These are phyloP conservation scores for Decorospora gaudefroyi DNA, from an alignment of 2,329 filamentous ascomycete species.

Conservation along the genomic window DNA sequence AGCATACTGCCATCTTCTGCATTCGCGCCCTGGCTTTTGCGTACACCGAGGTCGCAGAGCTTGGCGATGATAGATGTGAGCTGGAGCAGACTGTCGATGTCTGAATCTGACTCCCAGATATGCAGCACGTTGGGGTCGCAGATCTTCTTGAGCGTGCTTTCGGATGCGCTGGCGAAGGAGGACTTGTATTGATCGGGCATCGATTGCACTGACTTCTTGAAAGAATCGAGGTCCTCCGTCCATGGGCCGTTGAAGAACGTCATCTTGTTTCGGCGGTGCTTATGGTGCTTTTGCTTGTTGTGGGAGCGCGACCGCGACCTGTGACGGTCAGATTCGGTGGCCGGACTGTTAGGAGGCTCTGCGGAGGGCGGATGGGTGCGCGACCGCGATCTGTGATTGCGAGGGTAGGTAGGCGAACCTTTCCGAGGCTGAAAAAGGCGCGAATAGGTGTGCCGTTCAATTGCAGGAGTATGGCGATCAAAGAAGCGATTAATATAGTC, in stretches of 20 bases:
- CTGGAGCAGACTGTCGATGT: slow-evolving; percentile 41
- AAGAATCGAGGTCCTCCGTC: slow-evolving; percentile 28
- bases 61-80: slow-evolving; percentile 39
- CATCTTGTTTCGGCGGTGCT: slow-evolving; percentile 14
- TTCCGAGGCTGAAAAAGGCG: background rate
- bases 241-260: slow-evolving; percentile 33
- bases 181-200: slow-evolving; percentile 35
- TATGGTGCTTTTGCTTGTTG: slow-evolving; percentile 13
- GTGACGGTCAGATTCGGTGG: background rate
- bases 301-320: background rate
- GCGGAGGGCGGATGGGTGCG: background rate
- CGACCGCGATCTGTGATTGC: no score
- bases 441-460: background rate
- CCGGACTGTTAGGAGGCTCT: background rate
- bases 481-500: slow-evolving; percentile 19
- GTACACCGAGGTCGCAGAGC: slow-evolving; percentile 30
- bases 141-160: slow-evolving; percentile 25
- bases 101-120: slow-evolving; percentile 42
- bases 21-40: slow-evolving; percentile 18
- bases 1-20: slow-evolving; percentile 31
- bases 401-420: no score
- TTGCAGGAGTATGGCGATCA: slow-evolving; percentile 6
- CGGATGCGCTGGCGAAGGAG: slow-evolving; percentile 28
- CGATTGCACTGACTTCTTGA: slow-evolving; percentile 31
- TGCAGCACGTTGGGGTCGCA: slow-evolving; percentile 33